Evolutionary conservation across 2,329 filamentous ascomycete species (phyloP).

Genomic region (Cyclaneusma minus): DNA sequence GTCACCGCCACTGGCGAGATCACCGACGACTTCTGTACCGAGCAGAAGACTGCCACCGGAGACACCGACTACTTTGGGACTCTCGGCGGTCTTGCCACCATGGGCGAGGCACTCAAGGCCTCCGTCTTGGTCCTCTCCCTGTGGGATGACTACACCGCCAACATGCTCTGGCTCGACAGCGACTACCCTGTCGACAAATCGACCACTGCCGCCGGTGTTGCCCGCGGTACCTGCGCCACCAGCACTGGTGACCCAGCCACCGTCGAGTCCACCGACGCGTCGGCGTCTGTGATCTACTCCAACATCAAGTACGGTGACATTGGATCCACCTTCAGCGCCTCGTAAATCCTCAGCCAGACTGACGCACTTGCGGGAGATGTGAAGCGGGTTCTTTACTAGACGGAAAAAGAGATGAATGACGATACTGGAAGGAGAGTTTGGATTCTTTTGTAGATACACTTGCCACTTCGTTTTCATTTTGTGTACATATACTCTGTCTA

Average conservation of each 20-base stretch:
- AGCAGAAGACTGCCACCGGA: conserved; percentile 37
- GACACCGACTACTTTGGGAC: conserved; percentile 35
- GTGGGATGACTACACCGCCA: conserved; percentile 38
- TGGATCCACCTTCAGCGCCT: conserved; percentile 17
- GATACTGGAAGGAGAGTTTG: too few relatives aligned
- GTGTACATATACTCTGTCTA: too few relatives aligned
- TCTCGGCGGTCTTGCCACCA: conserved; percentile 37
- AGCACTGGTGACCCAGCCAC: conserved; percentile 33
- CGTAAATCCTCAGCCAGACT: too few relatives aligned
- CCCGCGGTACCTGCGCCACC: conserved; percentile 37
- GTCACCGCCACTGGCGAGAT: conserved; percentile 34
- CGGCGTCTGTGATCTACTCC: conserved; percentile 25
- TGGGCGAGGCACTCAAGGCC: conserved; percentile 35
- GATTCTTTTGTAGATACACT: too few relatives aligned
- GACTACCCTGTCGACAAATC: conserved; percentile 36
- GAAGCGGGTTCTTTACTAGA: too few relatives aligned
- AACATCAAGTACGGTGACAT: conserved; percentile 19
- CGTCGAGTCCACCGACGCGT: conserved; percentile 28
- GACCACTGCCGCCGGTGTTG: conserved; percentile 27
- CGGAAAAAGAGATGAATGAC: too few relatives aligned
- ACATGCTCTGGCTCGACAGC: conserved; percentile 65
- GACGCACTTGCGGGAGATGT: too few relatives aligned
- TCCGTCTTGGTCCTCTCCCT: conserved; percentile 48
- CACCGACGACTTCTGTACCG: conserved; percentile 39
- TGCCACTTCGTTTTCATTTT: too few relatives aligned